These are phyloP conservation scores for Camelina sativa DNA, from an alignment of 345 rosid genomes.

Conservation along the genomic window DNA sequence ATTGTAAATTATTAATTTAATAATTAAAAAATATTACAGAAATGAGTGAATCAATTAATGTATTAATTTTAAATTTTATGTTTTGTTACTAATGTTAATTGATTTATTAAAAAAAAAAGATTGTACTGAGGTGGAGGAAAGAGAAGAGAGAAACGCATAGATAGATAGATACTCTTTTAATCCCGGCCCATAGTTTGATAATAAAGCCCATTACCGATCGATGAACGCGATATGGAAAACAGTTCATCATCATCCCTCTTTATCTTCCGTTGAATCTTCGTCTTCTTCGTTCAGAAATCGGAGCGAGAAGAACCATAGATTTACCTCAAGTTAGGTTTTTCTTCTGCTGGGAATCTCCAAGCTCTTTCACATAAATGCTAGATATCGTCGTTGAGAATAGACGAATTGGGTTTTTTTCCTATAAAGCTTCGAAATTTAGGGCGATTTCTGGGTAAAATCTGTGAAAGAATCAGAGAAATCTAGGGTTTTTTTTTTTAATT, in stretches of 20 bases:
- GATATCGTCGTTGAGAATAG: neutral
- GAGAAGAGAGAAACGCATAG: no score
- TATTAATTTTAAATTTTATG: no score
- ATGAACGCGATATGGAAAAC: neutral
- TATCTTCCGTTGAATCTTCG: neutral
- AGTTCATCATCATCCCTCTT: neutral
- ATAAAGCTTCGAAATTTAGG: constrained; percentile 12
- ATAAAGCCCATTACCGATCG: neutral
- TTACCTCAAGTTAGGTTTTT: neutral
- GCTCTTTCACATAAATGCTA: neutral
- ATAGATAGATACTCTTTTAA: no score
- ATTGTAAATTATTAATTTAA: no score
- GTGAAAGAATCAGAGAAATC: constrained; percentile 4
- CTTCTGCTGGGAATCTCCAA: neutral
- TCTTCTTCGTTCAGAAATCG: constrained; percentile 12
- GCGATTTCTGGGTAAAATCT: neutral
- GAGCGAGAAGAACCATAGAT: neutral
- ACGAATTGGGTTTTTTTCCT: neutral
- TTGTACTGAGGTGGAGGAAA: no score
- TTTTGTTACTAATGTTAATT: no score
- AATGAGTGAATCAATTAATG: no score
- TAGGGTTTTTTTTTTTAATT: neutral
- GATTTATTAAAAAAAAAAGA: no score
- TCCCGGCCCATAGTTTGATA: no score
- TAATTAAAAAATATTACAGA: no score